Evolutionary conservation across 306 rosid species (phyloP).

Genomic region (Fagus sylvatica): DNA sequence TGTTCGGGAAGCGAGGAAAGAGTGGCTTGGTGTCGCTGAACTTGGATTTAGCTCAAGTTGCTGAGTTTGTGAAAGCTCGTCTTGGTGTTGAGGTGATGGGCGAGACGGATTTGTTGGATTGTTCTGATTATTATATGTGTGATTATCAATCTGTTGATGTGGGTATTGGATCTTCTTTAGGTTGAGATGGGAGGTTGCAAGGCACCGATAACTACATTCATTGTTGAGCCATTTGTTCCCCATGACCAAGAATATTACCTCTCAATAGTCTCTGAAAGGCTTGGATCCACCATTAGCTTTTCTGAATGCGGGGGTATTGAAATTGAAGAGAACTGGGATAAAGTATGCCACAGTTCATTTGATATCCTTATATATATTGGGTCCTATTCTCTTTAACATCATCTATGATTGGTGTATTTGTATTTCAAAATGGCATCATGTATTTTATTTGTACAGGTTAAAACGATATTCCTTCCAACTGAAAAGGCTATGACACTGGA

Average conservation of each 20-base stretch:
- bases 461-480: constrained; percentile 69
- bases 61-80: constrained; percentile 68
- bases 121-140: constrained; percentile 11
- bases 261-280: constrained; percentile 78
- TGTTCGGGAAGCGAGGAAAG: constrained; percentile 90
- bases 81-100: constrained; percentile 69
- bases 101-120: not conserved
- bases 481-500: constrained; percentile 62
- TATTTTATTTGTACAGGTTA: constrained; percentile 44
- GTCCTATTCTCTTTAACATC: not conserved
- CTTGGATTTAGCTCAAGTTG: constrained; percentile 72
- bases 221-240: constrained; percentile 87
- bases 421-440: not conserved
- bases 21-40: constrained; percentile 80
- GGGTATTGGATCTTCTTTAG: constrained; percentile 37
- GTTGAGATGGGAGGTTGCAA: constrained; percentile 93
- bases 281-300: constrained; percentile 72
- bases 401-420: not conserved
- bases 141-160: constrained; percentile 17
- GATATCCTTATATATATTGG: constrained; percentile 1
- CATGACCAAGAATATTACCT: constrained; percentile 81
- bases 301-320: constrained; percentile 86
- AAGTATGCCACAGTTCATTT: constrained; percentile 37
- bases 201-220: constrained; percentile 81
- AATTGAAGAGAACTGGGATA: constrained; percentile 88